These are phyloP conservation scores for Syzygium jambos DNA, from an alignment of 345 rosid genomes.

Conservation along the genomic window DNA sequence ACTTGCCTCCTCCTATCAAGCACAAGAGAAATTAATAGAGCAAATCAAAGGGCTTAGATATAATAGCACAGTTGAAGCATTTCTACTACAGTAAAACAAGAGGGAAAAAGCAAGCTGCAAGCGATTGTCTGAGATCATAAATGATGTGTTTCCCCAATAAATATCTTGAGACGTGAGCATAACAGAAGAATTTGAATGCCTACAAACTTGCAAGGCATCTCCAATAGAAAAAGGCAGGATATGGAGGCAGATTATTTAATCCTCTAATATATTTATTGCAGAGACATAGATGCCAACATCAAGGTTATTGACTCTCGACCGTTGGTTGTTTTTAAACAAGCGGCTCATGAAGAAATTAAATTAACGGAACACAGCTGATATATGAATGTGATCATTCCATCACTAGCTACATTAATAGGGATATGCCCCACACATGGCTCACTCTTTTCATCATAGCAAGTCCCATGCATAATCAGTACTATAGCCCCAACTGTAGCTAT, in stretches of 20 bases:
- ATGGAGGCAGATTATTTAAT: not conserved
- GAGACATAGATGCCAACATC: not conserved
- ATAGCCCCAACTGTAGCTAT: not conserved
- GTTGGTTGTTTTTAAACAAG: not conserved
- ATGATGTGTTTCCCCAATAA: not conserved
- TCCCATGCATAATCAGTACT: not conserved
- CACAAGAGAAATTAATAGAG: not conserved
- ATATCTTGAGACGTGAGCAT: not conserved
- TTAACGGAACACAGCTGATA: not conserved
- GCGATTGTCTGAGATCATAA: not conserved
- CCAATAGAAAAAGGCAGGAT: not conserved
- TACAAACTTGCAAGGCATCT: not conserved
- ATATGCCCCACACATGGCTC: not conserved
- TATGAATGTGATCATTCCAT: not conserved
- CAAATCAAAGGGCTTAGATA: not conserved
- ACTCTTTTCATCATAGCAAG: not conserved
- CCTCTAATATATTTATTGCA: not conserved
- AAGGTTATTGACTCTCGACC: not conserved
- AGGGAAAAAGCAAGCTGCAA: not conserved
- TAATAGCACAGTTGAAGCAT: not conserved
- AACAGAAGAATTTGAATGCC: not conserved
- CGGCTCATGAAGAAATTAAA: not conserved
- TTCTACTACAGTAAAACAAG: not conserved
- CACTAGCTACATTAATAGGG: not conserved
- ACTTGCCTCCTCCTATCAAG: constrained; percentile 65